Conservation (phyloP, 208 protist species). For the Eutreptiella sp. region DNA sequence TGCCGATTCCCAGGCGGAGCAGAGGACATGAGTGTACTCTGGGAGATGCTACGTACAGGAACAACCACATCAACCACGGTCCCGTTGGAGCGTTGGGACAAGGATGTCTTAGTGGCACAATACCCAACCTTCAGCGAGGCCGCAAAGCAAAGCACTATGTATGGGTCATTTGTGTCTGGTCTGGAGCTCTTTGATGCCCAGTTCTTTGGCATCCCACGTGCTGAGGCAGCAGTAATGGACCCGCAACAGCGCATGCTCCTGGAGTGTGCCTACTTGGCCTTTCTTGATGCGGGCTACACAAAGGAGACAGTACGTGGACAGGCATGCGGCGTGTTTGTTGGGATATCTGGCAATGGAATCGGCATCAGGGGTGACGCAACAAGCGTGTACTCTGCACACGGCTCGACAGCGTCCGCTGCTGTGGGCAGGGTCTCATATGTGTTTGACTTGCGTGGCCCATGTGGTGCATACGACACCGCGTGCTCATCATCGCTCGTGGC, state of each 20-base stretch:
- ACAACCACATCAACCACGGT: no score
- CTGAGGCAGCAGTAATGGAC: slow-evolving; percentile 35
- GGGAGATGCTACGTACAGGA: no score
- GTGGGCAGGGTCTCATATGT: slow-evolving; percentile 45
- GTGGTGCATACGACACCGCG: slow-evolving; percentile 61
- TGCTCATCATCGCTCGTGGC: slow-evolving; percentile 63
- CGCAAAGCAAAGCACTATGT: no score
- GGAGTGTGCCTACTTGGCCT: slow-evolving; percentile 26
- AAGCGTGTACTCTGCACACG: slow-evolving; percentile 5
- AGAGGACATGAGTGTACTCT: no score
- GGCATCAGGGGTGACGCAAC: not conserved
- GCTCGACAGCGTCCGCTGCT: not conserved
- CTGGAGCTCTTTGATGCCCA: slow-evolving; percentile 38
- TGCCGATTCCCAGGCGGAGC: no score
- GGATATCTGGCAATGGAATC: slow-evolving; percentile 8
- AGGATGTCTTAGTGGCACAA: no score
- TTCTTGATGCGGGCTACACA: slow-evolving; percentile 37
- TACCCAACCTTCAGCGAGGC: no score
- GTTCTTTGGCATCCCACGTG: slow-evolving; percentile 24
- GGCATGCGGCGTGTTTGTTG: slow-evolving; percentile 17
- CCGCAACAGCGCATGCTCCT: slow-evolving; percentile 42
- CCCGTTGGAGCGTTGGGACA: no score
- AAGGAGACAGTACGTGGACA: slow-evolving; percentile 6
- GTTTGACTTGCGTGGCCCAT: slow-evolving; percentile 51
- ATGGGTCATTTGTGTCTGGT: no score